Evolutionary conservation across 192 early-diverging fungal genomes (phyloP).

Genomic region (Backusella mclennaniae): DNA sequence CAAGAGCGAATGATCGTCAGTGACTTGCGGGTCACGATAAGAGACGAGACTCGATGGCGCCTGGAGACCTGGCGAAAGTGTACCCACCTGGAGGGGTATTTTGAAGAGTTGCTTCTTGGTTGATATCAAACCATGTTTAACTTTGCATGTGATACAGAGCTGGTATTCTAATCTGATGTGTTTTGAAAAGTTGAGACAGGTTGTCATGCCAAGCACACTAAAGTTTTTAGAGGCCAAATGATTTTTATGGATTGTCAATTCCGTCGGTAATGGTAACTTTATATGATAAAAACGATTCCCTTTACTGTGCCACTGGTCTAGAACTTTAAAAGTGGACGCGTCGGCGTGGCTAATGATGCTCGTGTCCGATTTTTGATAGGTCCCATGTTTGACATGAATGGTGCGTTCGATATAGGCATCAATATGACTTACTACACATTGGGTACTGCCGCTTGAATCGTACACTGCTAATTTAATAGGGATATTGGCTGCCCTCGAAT

Average conservation of each 20-base stretch:
- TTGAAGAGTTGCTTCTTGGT: background rate
- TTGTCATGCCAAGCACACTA: conserved; percentile 12
- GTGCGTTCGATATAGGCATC: background rate
- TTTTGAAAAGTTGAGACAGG: background rate
- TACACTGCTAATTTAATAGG: background rate
- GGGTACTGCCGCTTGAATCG: background rate
- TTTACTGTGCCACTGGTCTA: background rate
- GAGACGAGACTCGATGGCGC: background rate
- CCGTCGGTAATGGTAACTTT: background rate
- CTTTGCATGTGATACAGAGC: background rate
- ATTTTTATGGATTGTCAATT: background rate
- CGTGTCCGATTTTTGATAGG: background rate
- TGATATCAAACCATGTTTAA: background rate
- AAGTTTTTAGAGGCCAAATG: background rate
- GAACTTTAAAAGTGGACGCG: background rate
- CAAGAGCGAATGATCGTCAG: background rate
- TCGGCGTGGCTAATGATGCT: background rate
- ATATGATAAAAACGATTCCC: background rate
- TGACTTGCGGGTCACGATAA: conserved; percentile 3
- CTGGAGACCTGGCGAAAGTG: background rate
- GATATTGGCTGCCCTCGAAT: background rate
- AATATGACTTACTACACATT: background rate
- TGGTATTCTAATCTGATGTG: conserved; percentile 4
- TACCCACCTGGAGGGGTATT: conserved; percentile 9
- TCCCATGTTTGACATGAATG: background rate